phyloP scores from a whole-genome alignment of 176 grass and related monocot genomes.

The Themeda triandra region DNA sequence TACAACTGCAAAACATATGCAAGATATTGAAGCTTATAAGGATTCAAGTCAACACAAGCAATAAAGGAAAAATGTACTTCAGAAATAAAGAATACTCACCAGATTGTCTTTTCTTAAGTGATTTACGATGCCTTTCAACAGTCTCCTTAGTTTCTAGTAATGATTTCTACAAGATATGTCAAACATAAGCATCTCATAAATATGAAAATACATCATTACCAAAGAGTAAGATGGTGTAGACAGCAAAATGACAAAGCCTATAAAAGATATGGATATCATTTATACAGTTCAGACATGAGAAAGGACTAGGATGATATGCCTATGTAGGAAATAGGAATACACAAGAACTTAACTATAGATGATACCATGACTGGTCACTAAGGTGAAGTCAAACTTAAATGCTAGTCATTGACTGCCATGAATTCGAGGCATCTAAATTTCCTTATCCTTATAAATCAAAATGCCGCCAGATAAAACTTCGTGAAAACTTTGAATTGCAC shows the following conservation, averaged over 20 bases:
- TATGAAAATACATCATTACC: neutral
- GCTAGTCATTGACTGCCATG: neutral
- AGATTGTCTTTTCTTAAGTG: slow-evolving; percentile 85
- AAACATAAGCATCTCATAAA: slow-evolving; percentile 40
- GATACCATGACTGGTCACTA: neutral
- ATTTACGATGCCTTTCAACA: slow-evolving; percentile 95
- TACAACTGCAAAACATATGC: neutral
- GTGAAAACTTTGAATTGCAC: neutral
- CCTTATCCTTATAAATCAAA: neutral
- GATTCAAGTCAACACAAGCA: neutral
- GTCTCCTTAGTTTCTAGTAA: slow-evolving; percentile 90
- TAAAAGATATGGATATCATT: slow-evolving; percentile 19
- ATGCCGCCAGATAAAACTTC: slow-evolving; percentile 30
- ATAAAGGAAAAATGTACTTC: neutral
- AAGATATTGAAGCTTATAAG: slow-evolving; percentile 15
- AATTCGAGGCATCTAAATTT: neutral
- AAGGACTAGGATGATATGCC: neutral
- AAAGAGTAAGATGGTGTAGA: slow-evolving; percentile 18
- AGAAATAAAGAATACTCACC: slow-evolving; percentile 40
- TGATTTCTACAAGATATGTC: slow-evolving; percentile 68
- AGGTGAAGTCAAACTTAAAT: neutral
- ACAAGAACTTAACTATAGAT: neutral
- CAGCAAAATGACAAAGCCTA: slow-evolving; percentile 11
- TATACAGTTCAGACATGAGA: neutral
- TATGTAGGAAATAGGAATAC: neutral